phyloP scores from a whole-genome alignment of 495 filamentous ascomycete genomes.

The Talaromyces ruber region DNA sequence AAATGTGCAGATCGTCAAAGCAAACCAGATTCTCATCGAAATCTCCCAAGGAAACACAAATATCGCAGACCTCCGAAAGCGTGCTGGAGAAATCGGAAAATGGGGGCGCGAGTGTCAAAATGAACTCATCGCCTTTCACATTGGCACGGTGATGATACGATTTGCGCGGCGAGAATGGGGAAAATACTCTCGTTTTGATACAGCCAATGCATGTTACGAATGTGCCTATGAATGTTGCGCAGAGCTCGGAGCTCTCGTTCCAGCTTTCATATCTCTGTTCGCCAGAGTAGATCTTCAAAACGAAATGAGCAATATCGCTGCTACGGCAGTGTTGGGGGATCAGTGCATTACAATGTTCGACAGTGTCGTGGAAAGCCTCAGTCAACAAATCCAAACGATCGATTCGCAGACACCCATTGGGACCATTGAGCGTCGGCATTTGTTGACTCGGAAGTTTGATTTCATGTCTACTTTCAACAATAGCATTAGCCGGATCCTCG shows the following conservation, averaged over 20 bases:
- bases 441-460: neutral
- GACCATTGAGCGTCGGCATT: neutral
- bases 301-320: constrained; percentile 12
- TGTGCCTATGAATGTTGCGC: constrained; percentile 1
- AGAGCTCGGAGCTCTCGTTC: constrained; percentile 9
- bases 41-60: constrained; percentile 10
- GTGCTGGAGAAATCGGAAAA: constrained; percentile 13
- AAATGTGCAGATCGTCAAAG: constrained; percentile 12
- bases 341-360: constrained; percentile 1
- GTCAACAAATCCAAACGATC: neutral
- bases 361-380: neutral
- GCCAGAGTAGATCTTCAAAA: constrained; percentile 10
- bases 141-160: neutral
- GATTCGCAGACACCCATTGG: neutral
- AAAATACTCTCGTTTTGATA: constrained; percentile 2
- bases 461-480: neutral
- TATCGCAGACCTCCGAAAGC: constrained; percentile 4
- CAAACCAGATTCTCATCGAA: constrained; percentile 13
- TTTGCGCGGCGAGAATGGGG: constrained; percentile 4
- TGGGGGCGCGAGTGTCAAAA: constrained; percentile 14
- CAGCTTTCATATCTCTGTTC: constrained; percentile 13
- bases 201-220: neutral
- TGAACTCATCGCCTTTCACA: constrained; percentile 10
- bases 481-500: neutral
- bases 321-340: constrained; percentile 1